A percentile compares a stretch with the other conserved stretches of the same genome.
Evolutionary conservation across 23 red algal species (phyloP).

Genomic region (Gracilaria caudata): DNA sequence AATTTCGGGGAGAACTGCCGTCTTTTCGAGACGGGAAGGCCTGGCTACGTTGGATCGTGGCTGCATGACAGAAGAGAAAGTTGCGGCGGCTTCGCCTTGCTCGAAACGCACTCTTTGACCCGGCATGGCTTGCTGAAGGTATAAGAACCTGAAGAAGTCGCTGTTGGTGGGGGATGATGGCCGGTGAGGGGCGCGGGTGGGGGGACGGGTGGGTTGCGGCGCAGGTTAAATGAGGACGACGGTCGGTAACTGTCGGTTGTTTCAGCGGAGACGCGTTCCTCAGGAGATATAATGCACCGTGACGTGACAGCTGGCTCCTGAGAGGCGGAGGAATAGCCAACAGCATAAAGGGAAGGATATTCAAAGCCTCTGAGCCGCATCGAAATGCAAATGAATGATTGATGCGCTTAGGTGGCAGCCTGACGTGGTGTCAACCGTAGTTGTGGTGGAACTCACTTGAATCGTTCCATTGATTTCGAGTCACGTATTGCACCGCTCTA

Average conservation of each 20-base stretch:
- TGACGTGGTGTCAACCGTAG: neutral
- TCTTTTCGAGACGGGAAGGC: neutral
- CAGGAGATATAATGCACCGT: neutral
- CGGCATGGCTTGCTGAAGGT: neutral
- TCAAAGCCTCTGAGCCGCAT: neutral
- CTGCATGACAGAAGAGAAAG: neutral
- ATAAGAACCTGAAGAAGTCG: neutral
- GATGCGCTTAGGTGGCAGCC: neutral
- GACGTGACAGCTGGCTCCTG: neutral
- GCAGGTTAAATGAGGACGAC: constrained; percentile 2
- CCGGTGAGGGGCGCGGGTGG: neutral
- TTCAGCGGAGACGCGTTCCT: neutral
- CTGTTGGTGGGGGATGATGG: neutral
- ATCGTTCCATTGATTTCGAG: neutral
- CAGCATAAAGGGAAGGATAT: neutral
- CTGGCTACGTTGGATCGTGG: neutral
- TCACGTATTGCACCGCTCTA: neutral
- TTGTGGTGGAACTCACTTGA: neutral
- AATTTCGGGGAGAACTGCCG: neutral
- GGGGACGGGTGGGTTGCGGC: neutral
- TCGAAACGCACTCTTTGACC: neutral
- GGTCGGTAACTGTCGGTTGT: constrained; percentile 4
- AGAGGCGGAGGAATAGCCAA: neutral
- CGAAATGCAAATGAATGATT: neutral
- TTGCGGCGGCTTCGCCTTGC: neutral